These are phyloP conservation scores for Circinella minor DNA, from an alignment of 371 early-diverging fungal genomes.

Conservation along the genomic window DNA sequence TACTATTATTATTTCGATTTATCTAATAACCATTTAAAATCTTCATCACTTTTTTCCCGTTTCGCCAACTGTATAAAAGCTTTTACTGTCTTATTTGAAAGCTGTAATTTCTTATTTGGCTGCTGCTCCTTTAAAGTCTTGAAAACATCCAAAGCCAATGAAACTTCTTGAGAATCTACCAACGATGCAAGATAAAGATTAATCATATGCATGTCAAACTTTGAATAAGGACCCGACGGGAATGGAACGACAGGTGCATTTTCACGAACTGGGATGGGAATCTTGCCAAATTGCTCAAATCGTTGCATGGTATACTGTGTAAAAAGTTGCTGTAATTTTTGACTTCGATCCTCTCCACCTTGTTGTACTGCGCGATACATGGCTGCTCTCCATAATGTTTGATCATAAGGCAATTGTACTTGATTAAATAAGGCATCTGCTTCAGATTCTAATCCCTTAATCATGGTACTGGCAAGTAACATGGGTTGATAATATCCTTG, in stretches of 20 bases:
- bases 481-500: constrained; percentile 25
- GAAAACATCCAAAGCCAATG: constrained; percentile 46
- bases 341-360: constrained; percentile 7
- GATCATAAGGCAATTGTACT: constrained; percentile 18
- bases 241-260: constrained; percentile 37
- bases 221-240: constrained; percentile 50
- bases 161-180: constrained; percentile 43
- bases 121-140: constrained; percentile 34
- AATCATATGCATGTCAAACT: constrained; percentile 43
- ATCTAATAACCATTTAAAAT: constrained; percentile 24
- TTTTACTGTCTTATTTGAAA: constrained; percentile 1
- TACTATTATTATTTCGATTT: background rate
- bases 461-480: constrained; percentile 16
- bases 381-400: constrained; percentile 22
- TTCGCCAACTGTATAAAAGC: constrained; percentile 23
- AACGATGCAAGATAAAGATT: constrained; percentile 41
- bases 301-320: constrained; percentile 49
- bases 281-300: constrained; percentile 39
- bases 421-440: constrained; percentile 19
- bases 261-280: constrained; percentile 49
- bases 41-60: constrained; percentile 21
- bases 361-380: constrained; percentile 19
- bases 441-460: constrained; percentile 15
- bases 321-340: constrained; percentile 34
- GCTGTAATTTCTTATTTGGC: background rate